Conservation (phyloP, 495 filamentous ascomycete species). For the Aspergillus panamensis region DNA sequence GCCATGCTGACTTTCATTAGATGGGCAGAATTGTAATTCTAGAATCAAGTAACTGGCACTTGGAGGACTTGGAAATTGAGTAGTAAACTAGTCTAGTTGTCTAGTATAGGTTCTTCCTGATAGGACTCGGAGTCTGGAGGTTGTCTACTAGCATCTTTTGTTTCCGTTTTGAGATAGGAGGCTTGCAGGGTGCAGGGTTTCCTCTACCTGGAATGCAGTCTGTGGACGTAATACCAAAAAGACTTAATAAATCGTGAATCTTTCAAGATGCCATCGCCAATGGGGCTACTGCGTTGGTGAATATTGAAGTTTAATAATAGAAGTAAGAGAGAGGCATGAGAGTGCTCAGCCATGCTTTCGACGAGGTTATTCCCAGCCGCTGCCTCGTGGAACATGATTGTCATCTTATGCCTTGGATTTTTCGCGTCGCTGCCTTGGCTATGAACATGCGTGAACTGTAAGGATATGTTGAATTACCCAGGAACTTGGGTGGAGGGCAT, state of each 20-base stretch:
- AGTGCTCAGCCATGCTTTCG: background rate
- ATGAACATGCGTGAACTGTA: background rate
- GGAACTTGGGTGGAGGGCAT: background rate
- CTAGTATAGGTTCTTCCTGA: background rate
- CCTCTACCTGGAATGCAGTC: background rate
- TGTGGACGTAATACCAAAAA: background rate
- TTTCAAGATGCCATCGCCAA: constrained; percentile 7
- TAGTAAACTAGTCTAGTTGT: background rate
- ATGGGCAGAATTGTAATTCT: background rate
- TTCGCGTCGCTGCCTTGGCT: background rate
- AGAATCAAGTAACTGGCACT: too few relatives aligned
- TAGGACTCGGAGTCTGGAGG: background rate
- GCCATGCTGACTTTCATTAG: background rate
- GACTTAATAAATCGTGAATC: background rate
- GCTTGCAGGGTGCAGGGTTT: constrained; percentile 5
- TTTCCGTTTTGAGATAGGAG: background rate
- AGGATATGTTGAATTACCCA: background rate
- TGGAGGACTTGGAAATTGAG: background rate
- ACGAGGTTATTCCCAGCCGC: background rate
- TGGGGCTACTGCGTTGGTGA: constrained; percentile 3
- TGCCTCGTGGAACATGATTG: constrained; percentile 12
- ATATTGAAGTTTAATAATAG: constrained; percentile 15
- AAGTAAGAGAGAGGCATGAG: background rate
- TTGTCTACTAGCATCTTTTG: background rate
- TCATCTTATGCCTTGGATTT: background rate